Evolutionary conservation across 1,284 basidiomycete species (phyloP), one percentile per base, ranked within the genome.

Genomic region (Cutaneotrichosporon cavernicola): DNA sequence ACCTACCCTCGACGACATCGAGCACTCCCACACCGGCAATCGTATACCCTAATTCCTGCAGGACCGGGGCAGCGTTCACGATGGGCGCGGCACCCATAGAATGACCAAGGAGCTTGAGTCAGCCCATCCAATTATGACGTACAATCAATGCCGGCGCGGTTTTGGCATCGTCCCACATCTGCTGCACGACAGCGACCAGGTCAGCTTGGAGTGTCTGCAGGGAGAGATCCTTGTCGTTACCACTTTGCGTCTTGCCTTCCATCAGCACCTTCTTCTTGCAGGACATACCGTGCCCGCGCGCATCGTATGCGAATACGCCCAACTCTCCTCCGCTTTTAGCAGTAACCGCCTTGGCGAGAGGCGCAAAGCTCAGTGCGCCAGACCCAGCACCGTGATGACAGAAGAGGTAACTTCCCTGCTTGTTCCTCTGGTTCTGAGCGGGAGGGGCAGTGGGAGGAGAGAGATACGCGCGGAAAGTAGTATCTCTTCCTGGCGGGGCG

Each of bases 381-480:
- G 92, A 92, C 2, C 97, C 96, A 1, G 92, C 96, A 0, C 97
- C 96, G 72, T 99, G 96, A 74, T 97, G 94, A 77, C 91, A 91
- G 2, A 98, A 84, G 73, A 98, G 86, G 3, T 96, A 86, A 0
- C 88, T 87, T 9, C 82, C 83, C 3, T 81, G 80, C n/a, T 83
- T 61, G 32, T 67, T 66, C 8, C 56, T 65, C 58, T 58, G 64
- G 21, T 64, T 63, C 6, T 56, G 4, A 0, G 46, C 47, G 4
- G 62, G 31, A 18, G 38, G 7, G 9, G n/a, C 9, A 2, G 40
- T 58, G 7, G 73, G 70, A 14, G 80, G 84, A 0, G 90, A 89
- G 76, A 92, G 89, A 80, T 94, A 95, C 2, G 86, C 88, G 36
- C 92, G 84, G 69, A 88, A 86, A 56, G 88, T 86, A 6, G 91